phyloP scores from a whole-genome alignment of 768 basidiomycete genomes.

The Calocera viscosa region DNA sequence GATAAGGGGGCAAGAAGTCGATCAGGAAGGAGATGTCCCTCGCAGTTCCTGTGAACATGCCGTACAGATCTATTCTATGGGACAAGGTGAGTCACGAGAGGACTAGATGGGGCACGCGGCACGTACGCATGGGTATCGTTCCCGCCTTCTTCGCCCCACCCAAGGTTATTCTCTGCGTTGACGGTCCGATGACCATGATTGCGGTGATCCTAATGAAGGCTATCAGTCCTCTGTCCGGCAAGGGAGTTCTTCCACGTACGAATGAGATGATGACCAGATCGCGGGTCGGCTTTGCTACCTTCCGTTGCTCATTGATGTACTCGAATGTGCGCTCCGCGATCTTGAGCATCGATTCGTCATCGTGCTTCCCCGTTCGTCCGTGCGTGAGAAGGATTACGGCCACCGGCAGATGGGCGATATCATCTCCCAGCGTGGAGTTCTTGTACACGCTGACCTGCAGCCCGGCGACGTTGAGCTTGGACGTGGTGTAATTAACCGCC shows the following conservation, averaged over 20 bases:
- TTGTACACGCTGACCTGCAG: slow-evolving; percentile 5
- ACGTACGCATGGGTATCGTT: slow-evolving; percentile 38
- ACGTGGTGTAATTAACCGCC: background rate
- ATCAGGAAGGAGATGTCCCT: slow-evolving; percentile 69
- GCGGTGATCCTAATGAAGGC: slow-evolving; percentile 34
- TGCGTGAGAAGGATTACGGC: slow-evolving; percentile 38
- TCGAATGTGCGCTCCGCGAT: slow-evolving; percentile 15
- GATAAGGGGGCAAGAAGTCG: slow-evolving; percentile 59
- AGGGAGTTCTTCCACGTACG: slow-evolving; percentile 25
- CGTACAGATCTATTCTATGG: slow-evolving; percentile 38
- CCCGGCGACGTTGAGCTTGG: slow-evolving; percentile 1
- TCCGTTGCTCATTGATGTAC: background rate
- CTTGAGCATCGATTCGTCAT: slow-evolving; percentile 21
- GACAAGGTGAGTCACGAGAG: background rate
- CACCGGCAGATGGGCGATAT: slow-evolving; percentile 18
- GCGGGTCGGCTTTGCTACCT: slow-evolving; percentile 15
- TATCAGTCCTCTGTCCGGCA: background rate
- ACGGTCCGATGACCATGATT: slow-evolving; percentile 40
- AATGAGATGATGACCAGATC: slow-evolving; percentile 40
- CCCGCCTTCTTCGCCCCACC: slow-evolving; percentile 28
- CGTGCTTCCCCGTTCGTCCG: slow-evolving; percentile 32
- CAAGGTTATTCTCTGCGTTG: slow-evolving; percentile 29
- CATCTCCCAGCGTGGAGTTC: background rate
- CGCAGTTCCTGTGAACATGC: slow-evolving; percentile 41
- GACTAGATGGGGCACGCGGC: slow-evolving; percentile 1